Evolutionary conservation across 1,284 basidiomycete species (phyloP).

Genomic region (Neonothopanus nambi): DNA sequence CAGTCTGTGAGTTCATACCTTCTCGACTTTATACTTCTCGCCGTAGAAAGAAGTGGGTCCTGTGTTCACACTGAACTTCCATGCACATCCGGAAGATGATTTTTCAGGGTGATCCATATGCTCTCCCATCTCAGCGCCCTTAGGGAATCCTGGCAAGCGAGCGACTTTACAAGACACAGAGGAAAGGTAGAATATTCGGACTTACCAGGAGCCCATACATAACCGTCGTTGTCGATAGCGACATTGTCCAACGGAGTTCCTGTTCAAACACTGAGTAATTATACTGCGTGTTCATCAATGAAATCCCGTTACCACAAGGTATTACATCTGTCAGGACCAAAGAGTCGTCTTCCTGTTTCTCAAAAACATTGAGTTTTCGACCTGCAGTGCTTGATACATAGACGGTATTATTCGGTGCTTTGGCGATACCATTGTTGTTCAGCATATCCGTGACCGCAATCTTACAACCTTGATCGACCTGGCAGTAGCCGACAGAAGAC

Average conservation of each 20-base stretch:
- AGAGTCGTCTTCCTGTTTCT: constrained; percentile 54
- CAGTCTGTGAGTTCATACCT: constrained; percentile 35
- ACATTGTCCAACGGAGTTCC: constrained; percentile 57
- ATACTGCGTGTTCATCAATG: not conserved
- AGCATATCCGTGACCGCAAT: constrained; percentile 45
- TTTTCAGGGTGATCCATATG: constrained; percentile 40
- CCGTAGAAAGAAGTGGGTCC: constrained; percentile 55
- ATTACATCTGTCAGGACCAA: constrained; percentile 51
- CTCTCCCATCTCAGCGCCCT: constrained; percentile 30
- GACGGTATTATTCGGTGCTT: constrained; percentile 52
- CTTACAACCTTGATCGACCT: constrained; percentile 58
- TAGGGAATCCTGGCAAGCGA: constrained; percentile 32
- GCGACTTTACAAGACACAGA: constrained; percentile 1
- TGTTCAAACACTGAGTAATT: constrained; percentile 21
- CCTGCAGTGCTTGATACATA: constrained; percentile 49
- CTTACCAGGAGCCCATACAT: constrained; percentile 59
- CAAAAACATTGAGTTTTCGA: constrained; percentile 50
- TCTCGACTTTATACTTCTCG: constrained; percentile 64
- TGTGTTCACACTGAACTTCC: constrained; percentile 55
- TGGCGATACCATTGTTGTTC: constrained; percentile 57
- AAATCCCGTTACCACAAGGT: constrained; percentile 34
- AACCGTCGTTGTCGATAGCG: constrained; percentile 54
- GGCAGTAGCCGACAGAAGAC: constrained; percentile 60
- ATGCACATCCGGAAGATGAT: constrained; percentile 44
- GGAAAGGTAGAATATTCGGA: constrained; percentile 2